A percentile compares a stretch with the other conserved stretches of the same genome.
Conservation (phyloP, 371 early-diverging fungal genomes). For the Smittium mucronatum region DNA sequence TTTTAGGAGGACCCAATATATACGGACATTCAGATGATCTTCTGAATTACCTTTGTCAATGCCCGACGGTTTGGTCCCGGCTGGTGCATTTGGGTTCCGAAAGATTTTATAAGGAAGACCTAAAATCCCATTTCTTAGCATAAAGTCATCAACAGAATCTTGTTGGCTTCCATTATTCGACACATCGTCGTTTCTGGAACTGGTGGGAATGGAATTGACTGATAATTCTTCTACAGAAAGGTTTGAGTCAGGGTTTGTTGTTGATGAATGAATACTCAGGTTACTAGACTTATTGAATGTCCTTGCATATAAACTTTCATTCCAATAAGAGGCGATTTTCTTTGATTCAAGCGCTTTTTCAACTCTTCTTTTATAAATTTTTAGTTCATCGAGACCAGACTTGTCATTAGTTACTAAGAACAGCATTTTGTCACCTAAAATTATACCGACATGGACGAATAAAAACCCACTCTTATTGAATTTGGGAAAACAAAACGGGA, state of each 20-base stretch:
- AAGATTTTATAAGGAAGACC: too few relatives aligned
- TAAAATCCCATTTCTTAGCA: background rate
- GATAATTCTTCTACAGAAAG: conserved; percentile 24
- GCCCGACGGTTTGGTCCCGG: too few relatives aligned
- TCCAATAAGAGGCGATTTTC: background rate
- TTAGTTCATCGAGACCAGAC: conserved; percentile 70
- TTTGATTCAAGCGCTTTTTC: background rate
- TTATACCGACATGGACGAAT: conserved; percentile 62
- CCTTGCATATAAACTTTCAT: too few relatives aligned
- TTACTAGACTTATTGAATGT: too few relatives aligned
- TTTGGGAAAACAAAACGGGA: conserved; percentile 83
- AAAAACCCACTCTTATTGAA: conserved; percentile 79
- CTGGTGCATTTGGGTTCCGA: too few relatives aligned
- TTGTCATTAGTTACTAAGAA: conserved; percentile 65
- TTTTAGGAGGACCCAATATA: background rate
- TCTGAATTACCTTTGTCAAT: too few relatives aligned
- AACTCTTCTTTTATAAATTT: conserved; percentile 37
- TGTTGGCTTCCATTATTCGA: conserved; percentile 18
- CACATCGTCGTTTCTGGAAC: conserved; percentile 23
- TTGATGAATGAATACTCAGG: too few relatives aligned
- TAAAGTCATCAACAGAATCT: background rate
- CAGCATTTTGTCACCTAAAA: conserved; percentile 43
- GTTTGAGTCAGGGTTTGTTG: conserved; percentile 25
- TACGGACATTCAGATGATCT: too few relatives aligned
- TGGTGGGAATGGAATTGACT: conserved; percentile 18